A percentile compares a stretch with the other conserved stretches of the same genome.
These are phyloP conservation scores for Lasiodiplodia gonubiensis DNA, from an alignment of 2,329 filamentous ascomycete genomes.

Conservation along the genomic window DNA sequence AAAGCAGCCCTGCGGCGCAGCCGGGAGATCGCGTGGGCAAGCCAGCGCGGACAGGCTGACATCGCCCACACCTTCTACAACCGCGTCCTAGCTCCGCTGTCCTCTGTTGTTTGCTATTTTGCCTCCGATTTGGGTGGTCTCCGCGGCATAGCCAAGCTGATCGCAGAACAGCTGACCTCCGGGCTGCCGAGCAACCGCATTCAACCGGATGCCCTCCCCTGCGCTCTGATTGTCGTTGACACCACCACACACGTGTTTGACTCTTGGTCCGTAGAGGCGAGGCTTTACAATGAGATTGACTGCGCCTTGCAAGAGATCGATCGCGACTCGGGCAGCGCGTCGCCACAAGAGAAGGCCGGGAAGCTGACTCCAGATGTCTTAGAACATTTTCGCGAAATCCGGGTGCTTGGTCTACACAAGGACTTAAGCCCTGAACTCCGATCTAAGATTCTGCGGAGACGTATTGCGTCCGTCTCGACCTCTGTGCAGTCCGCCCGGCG, in stretches of 20 bases:
- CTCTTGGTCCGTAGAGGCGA: conserved; percentile 23
- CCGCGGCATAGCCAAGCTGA: conserved; percentile 32
- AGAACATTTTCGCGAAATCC: conserved; percentile 28
- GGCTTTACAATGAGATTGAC: conserved; percentile 29
- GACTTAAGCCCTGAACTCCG: conserved; percentile 1
- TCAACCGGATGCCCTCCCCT: conserved; percentile 31
- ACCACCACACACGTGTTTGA: conserved; percentile 34
- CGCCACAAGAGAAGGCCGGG: too few species aligned
- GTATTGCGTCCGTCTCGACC: conserved; percentile 16
- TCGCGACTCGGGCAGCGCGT: not conserved
- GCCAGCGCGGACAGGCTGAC: not conserved
- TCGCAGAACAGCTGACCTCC: conserved; percentile 32
- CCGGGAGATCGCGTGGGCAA: conserved; percentile 7
- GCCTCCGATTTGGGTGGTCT: conserved; percentile 37
- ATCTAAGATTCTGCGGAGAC: conserved; percentile 26
- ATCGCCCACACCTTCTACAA: conserved; percentile 31
- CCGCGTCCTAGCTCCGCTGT: conserved; percentile 34
- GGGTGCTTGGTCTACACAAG: conserved; percentile 31
- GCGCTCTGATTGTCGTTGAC: conserved; percentile 36
- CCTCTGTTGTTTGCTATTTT: conserved; percentile 38
- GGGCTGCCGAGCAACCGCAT: conserved; percentile 28
- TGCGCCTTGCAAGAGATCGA: conserved; percentile 12
- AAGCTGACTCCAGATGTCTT: conserved; percentile 16
- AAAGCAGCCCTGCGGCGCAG: not conserved
- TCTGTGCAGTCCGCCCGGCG: conserved; percentile 20